Evolutionary conservation across 2,329 filamentous ascomycete species (phyloP).

Genomic region (Penicillium sp.): DNA sequence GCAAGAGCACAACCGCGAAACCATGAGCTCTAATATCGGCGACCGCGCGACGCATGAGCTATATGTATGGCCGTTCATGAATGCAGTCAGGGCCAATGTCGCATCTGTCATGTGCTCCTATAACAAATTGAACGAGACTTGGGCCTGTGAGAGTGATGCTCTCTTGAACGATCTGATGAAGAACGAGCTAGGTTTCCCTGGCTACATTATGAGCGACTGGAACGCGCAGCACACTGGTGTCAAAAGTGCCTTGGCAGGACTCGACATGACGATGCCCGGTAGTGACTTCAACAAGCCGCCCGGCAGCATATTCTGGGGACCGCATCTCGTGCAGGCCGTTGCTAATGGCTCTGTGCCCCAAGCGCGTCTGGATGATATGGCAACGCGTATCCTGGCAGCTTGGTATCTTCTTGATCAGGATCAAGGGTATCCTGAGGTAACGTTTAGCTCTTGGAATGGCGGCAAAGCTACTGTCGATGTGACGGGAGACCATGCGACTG

Average conservation of each 20-base stretch:
- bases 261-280: conserved; percentile 88
- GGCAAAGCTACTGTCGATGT: conserved; percentile 37
- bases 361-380: conserved; percentile 62
- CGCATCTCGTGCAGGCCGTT: conserved; percentile 55
- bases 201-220: conserved; percentile 81
- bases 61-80: conserved; percentile 76
- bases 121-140: conserved; percentile 74
- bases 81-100: conserved; percentile 68
- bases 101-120: conserved; percentile 51
- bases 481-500: conserved; percentile 40
- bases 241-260: conserved; percentile 65
- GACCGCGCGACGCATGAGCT: conserved; percentile 74
- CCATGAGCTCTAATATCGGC: conserved; percentile 57
- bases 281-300: conserved; percentile 25
- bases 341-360: conserved; percentile 60
- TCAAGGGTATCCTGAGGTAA: conserved; percentile 43
- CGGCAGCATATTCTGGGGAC: conserved; percentile 29
- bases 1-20: conserved; percentile 53
- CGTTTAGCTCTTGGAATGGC: conserved; percentile 50
- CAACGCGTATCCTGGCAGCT: conserved; percentile 48
- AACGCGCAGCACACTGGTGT: conserved; percentile 70
- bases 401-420: conserved; percentile 54
- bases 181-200: conserved; percentile 76
- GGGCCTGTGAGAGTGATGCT: conserved; percentile 76
- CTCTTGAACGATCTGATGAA: conserved; percentile 74